Base-by-base conservation (phyloP, 352 stramenopile species). In the Phytophthora constricta region DNA sequence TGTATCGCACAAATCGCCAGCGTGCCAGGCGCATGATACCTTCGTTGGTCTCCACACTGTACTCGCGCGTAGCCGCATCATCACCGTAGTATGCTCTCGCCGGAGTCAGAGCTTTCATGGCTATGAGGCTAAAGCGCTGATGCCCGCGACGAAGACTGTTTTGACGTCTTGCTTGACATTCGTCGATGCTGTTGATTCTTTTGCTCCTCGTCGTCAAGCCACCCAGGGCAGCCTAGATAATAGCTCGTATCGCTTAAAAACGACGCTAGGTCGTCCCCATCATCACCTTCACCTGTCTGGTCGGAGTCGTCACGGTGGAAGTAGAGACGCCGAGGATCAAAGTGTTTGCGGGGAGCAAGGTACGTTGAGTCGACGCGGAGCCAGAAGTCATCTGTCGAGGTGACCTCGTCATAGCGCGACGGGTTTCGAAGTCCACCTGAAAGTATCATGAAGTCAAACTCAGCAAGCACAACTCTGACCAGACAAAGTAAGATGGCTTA, bases 371-470 rank as follows among this genome's bases (percentile, higher is more conserved):
- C 73, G 4, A 87, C 67, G 16, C 70, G 72, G 1, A 91, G 75
- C 80, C 83, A 90, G 41, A 90, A 87, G 4, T 75, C 72, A 33
- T 91, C 80, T 8, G 72, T 68, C 23, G 58, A 20, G 0, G 73
- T 76, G 49, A 91, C 58, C 17, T 80, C 75, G 14, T 75, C 70
- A 13, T 70, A 61, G 17, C 80, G 71, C 33, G 67, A 85, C 16
- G 77, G 80, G 43, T 87, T 70, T n/a, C 63, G 43, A n/a, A n/a
- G n/a, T n/a, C n/a, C n/a, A n/a, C n/a, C n/a, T n/a, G n/a, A n/a
- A n/a, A n/a, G n/a, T n/a, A n/a, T n/a, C n/a, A n/a, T n/a, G 53
- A 90, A 91, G 57, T 91, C 83, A 1, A 76, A 54, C 75, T 83
- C 3, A 41, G 34, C 16, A n/a, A 33, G 2, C 11, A 2, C 13